Evolutionary conservation across 2,329 filamentous ascomycete species (phyloP).

Genomic region (Hypoxylon sp.): DNA sequence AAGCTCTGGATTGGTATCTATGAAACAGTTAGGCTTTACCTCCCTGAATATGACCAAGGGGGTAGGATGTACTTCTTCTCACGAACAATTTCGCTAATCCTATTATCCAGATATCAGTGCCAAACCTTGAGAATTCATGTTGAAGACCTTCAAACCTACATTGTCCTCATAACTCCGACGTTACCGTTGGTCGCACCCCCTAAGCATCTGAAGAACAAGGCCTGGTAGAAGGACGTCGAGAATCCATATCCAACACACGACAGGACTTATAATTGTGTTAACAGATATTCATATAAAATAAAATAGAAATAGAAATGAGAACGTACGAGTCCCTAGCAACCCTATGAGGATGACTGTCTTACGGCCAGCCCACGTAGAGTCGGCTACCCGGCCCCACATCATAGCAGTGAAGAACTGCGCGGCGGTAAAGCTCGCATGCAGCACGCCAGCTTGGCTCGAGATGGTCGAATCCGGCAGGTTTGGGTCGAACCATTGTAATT

Average conservation of each 20-base stretch:
- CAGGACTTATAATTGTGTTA: slow-evolving; percentile 56
- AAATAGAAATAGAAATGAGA: not conserved
- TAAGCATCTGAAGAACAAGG: slow-evolving; percentile 74
- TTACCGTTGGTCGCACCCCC: slow-evolving; percentile 81
- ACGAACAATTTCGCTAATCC: slow-evolving; percentile 62
- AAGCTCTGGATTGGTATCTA: slow-evolving; percentile 61
- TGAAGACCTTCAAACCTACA: slow-evolving; percentile 59
- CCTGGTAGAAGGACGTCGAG: slow-evolving; percentile 72
- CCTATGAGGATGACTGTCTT: slow-evolving; percentile 86
- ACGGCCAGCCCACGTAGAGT: slow-evolving; percentile 75
- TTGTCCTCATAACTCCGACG: slow-evolving; percentile 80
- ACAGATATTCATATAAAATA: not conserved
- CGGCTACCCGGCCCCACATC: slow-evolving; percentile 82
- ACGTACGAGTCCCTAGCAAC: slow-evolving; percentile 71
- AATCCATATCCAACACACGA: slow-evolving; percentile 81
- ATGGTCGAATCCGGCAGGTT: slow-evolving; percentile 74
- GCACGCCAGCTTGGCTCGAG: slow-evolving; percentile 80
- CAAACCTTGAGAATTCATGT: not conserved
- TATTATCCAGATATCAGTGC: slow-evolving; percentile 40
- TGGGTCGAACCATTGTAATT: slow-evolving; percentile 82
- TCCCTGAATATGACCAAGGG: not conserved
- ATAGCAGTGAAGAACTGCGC: slow-evolving; percentile 88
- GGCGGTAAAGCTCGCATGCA: slow-evolving; percentile 84
- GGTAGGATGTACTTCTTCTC: slow-evolving; percentile 59
- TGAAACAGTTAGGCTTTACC: slow-evolving; percentile 22